These are phyloP conservation scores for Candida gigantensis DNA, from an alignment of 1,139 yeast genomes.

Conservation along the genomic window DNA sequence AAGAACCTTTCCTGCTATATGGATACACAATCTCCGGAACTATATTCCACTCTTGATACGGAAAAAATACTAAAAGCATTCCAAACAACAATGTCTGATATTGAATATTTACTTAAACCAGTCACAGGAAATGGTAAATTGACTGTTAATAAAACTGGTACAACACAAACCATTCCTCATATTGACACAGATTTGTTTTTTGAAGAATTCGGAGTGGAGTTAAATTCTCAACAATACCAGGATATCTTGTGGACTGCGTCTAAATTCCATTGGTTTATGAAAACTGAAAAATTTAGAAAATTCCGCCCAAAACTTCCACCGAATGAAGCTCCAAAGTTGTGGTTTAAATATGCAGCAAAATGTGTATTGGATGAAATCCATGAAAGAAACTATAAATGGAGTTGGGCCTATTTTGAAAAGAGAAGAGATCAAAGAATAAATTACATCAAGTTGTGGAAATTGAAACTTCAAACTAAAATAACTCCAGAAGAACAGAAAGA, in stretches of 20 bases:
- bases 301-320: conserved; percentile 65
- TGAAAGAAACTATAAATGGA: conserved; percentile 77
- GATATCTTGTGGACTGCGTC: conserved; percentile 83
- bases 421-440: conserved; percentile 71
- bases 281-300: conserved; percentile 73
- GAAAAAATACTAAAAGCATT: conserved; percentile 48
- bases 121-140: conserved; percentile 87
- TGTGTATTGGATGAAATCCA: conserved; percentile 79
- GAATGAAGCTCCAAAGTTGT: conserved; percentile 68
- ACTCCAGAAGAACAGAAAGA: conserved; percentile 40
- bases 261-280: conserved; percentile 73
- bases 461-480: conserved; percentile 38
- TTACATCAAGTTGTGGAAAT: conserved; percentile 71
- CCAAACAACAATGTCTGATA: conserved; percentile 23
- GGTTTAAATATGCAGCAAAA: conserved; percentile 81
- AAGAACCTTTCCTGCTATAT: conserved; percentile 79
- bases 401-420: conserved; percentile 78
- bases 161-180: conserved; percentile 71
- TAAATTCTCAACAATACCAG: conserved; percentile 83
- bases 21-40: conserved; percentile 68
- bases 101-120: conserved; percentile 78
- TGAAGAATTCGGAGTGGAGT: conserved; percentile 81
- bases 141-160: conserved; percentile 75
- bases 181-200: conserved; percentile 74
- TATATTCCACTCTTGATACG: conserved; percentile 43